Conservation (phyloP, 2,329 filamentous ascomycete genomes). For the Aspergillus tanneri region DNA sequence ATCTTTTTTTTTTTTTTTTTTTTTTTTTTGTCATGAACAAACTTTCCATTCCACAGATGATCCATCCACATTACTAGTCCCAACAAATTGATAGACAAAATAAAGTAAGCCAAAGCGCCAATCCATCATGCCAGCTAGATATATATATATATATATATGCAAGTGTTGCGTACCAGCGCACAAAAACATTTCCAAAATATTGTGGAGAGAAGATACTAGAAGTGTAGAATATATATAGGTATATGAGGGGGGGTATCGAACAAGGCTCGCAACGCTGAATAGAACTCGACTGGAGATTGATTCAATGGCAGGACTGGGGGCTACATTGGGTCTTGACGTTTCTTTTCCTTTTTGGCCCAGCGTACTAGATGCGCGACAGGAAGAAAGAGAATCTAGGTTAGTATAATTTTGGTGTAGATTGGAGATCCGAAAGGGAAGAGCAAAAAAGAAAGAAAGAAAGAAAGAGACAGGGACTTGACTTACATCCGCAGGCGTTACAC, state of each 20-base stretch:
- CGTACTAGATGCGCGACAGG: conserved; percentile 45
- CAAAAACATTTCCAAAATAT: too few relatives aligned
- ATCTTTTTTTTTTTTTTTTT: too few relatives aligned
- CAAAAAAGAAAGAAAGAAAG: too few relatives aligned
- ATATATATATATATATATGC: neutral
- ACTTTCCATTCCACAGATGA: neutral
- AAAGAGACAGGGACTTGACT: conserved; percentile 30
- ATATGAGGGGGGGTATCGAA: neutral
- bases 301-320: neutral
- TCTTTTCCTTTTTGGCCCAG: conserved; percentile 75
- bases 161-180: neutral
- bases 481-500: conserved; percentile 90
- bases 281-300: neutral
- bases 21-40: too few relatives aligned
- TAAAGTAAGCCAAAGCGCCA: conserved; percentile 3
- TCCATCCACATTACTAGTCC: neutral
- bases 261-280: neutral
- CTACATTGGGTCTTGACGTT: conserved; percentile 43
- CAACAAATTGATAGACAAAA: neutral
- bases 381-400: too few relatives aligned
- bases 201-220: too few relatives aligned
- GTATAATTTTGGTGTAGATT: too few relatives aligned
- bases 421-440: too few relatives aligned
- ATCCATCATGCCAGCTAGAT: neutral
- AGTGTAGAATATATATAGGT: too few relatives aligned